Evolutionary conservation across 176 grass and related monocot species (phyloP).

Genomic region (Thalia dealbata): DNA sequence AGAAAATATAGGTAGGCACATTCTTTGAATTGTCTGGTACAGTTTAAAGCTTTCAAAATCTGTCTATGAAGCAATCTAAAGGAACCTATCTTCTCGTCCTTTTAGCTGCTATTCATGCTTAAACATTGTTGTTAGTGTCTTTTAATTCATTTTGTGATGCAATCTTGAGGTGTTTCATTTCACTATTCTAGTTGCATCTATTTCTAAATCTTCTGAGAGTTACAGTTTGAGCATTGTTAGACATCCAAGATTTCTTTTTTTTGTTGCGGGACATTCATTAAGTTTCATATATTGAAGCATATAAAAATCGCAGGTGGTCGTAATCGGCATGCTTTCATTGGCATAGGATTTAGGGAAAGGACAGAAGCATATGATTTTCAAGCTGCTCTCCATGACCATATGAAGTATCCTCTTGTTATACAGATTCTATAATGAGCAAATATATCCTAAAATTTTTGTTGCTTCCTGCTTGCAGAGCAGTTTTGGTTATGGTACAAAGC

Average conservation of each 20-base stretch:
- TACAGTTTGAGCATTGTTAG: neutral
- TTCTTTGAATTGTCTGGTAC: neutral
- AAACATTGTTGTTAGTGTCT: neutral
- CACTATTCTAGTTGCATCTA: conserved; percentile 5
- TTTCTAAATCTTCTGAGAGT: neutral
- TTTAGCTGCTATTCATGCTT: neutral
- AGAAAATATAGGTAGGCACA: conserved; percentile 3
- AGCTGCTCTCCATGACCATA: conserved; percentile 96
- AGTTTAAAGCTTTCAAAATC: neutral
- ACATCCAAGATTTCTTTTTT: neutral
- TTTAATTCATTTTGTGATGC: neutral
- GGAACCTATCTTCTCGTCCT: neutral
- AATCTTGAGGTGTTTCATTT: neutral
- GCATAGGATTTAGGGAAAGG: conserved; percentile 96
- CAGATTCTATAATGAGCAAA: neutral
- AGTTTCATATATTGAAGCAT: neutral
- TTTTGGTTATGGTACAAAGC: neutral
- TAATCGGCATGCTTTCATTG: conserved; percentile 85
- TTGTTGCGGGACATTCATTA: neutral
- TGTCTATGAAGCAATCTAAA: neutral
- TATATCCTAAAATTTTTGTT: neutral
- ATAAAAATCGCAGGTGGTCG: conserved; percentile 54
- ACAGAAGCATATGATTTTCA: conserved; percentile 98
- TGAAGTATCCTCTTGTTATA: conserved; percentile 69
- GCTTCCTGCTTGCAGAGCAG: neutral